These are phyloP conservation scores for Leptographium radiaticola DNA, from an alignment of 2,329 filamentous ascomycete species.

Conservation along the genomic window DNA sequence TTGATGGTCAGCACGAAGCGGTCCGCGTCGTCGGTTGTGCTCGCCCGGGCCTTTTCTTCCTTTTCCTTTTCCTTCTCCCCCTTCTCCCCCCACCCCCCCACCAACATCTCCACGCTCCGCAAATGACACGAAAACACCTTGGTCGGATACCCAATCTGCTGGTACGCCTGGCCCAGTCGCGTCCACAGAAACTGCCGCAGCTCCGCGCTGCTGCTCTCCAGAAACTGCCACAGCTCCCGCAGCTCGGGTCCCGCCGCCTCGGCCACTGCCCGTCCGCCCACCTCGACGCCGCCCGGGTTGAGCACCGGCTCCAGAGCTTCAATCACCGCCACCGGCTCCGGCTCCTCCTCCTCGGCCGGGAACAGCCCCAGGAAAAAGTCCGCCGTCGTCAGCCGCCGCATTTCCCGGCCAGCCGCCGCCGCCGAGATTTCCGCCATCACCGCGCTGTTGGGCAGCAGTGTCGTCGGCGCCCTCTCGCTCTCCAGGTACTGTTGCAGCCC, in stretches of 20 bases:
- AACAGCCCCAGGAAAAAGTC: conserved; percentile 92
- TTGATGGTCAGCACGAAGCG: conserved; percentile 66
- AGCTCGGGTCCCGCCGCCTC: conserved; percentile 44
- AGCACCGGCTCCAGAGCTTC: conserved; percentile 87
- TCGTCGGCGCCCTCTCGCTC: conserved; percentile 21
- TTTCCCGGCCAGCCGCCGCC: conserved; percentile 75
- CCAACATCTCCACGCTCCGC: conserved; percentile 71
- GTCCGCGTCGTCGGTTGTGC: no score
- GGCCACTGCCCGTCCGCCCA: conserved; percentile 25
- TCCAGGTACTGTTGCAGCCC: conserved; percentile 39
- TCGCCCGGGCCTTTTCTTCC: conserved; percentile 19
- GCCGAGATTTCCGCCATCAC: conserved; percentile 79
- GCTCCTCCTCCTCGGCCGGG: conserved; percentile 64
- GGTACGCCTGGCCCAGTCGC: conserved; percentile 79
- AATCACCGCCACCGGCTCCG: conserved; percentile 73
- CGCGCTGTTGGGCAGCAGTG: conserved; percentile 68
- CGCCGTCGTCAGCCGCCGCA: conserved; percentile 86
- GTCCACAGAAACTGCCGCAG: conserved; percentile 82
- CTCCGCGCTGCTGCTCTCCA: conserved; percentile 69
- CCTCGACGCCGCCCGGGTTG: conserved; percentile 51
- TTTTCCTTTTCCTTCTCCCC: conserved; percentile 35
- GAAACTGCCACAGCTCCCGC: conserved; percentile 72
- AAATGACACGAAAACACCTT: conserved; percentile 83
- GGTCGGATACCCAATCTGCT: conserved; percentile 68
- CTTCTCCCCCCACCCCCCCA: conserved; percentile 48